Conservation (phyloP, 768 basidiomycete genomes). For the Stropharia rugosoannulata region DNA sequence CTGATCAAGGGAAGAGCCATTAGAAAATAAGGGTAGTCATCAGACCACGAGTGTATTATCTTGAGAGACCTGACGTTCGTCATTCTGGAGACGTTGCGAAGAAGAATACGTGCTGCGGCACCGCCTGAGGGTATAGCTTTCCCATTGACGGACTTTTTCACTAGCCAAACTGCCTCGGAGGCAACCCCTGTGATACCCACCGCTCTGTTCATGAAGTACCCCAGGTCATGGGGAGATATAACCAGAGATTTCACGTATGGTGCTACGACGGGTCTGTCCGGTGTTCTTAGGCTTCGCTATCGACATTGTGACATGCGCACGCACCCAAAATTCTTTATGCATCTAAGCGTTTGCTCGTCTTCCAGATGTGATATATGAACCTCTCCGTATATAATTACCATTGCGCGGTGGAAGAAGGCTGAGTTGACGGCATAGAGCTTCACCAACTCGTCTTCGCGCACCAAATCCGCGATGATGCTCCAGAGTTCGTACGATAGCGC, state of each 20-base stretch:
- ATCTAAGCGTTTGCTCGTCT: not conserved
- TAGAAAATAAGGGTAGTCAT: not conserved
- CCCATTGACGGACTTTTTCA: not conserved
- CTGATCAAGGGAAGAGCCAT: not conserved
- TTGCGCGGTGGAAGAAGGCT: not conserved
- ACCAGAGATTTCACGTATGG: not conserved
- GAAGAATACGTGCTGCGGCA: not conserved
- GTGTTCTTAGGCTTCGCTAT: too few species aligned
- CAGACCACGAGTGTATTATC: not conserved
- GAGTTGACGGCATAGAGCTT: not conserved
- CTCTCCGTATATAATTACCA: not conserved
- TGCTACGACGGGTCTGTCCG: not conserved
- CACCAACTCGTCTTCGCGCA: not conserved
- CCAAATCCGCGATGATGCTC: not conserved
- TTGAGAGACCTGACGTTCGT: not conserved
- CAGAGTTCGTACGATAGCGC: not conserved
- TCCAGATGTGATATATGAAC: not conserved
- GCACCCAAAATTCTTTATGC: not conserved
- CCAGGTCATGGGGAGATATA: not conserved
- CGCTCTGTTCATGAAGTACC: not conserved
- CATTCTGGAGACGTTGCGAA: not conserved
- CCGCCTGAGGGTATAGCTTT: not conserved
- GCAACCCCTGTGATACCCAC: not conserved
- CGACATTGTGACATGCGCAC: too few species aligned
- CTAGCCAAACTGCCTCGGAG: not conserved